A percentile compares a stretch with the other conserved stretches of the same genome.
phyloP scores from a whole-genome alignment of 2,329 filamentous ascomycete genomes.

The Aspergillus pseudoviridinutans region DNA sequence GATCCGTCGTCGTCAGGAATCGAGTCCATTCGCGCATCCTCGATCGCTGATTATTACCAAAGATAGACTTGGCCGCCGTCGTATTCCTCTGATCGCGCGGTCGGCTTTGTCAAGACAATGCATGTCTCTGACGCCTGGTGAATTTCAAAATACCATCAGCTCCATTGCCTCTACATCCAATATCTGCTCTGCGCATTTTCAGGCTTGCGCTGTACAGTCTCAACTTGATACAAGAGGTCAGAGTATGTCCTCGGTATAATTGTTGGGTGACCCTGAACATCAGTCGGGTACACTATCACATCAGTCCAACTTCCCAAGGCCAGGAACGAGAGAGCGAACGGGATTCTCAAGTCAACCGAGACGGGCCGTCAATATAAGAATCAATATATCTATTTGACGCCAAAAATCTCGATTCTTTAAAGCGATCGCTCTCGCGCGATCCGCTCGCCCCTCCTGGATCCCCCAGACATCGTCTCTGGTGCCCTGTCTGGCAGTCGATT shows the following conservation, averaged over 20 bases:
- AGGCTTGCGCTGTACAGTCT: background rate
- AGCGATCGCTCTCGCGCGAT: conserved; percentile 31
- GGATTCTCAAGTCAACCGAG: background rate
- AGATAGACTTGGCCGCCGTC: background rate
- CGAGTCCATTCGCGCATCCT: background rate
- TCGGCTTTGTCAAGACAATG: background rate
- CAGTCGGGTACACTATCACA: background rate
- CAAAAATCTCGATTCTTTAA: too few relatives aligned
- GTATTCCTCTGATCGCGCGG: background rate
- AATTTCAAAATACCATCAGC: background rate
- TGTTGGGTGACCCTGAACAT: background rate
- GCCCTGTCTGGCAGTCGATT: conserved; percentile 46
- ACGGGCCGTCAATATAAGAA: background rate
- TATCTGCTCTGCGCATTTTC: background rate
- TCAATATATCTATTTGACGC: background rate
- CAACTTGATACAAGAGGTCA: background rate
- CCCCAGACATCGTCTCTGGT: conserved; percentile 41
- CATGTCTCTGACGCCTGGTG: background rate
- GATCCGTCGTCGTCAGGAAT: too few relatives aligned
- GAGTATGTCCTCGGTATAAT: background rate
- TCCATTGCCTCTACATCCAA: background rate
- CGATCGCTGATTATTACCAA: background rate
- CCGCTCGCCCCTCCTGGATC: conserved; percentile 49
- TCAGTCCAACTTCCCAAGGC: background rate
- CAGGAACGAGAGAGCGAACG: background rate